phyloP scores from a whole-genome alignment of 768 basidiomycete species.

The Scleroderma bovista region DNA sequence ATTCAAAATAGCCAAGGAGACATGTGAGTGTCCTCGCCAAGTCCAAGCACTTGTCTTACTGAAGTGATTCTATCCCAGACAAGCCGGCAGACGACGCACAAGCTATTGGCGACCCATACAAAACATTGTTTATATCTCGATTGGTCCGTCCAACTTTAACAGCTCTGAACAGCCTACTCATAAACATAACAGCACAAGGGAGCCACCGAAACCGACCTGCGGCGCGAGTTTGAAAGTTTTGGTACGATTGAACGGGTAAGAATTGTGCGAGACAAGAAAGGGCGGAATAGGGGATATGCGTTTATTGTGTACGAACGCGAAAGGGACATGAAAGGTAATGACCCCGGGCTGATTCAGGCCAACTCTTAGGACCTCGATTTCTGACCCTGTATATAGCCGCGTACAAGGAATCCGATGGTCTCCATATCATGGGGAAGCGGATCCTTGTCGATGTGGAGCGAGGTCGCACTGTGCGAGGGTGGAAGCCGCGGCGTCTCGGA shows the following conservation, averaged over 20 bases:
- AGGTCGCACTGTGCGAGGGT: slow-evolving; percentile 94
- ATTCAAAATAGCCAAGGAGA: slow-evolving; percentile 77
- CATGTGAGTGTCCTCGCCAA: slow-evolving; percentile 52
- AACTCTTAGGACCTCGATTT: slow-evolving; percentile 8
- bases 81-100: slow-evolving; percentile 89
- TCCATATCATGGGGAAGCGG: slow-evolving; percentile 93
- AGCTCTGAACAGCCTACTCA: slow-evolving; percentile 3
- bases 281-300: slow-evolving; percentile 85
- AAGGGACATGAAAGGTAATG: slow-evolving; percentile 95
- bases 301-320: slow-evolving; percentile 98
- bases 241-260: slow-evolving; percentile 93
- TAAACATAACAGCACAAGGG: slow-evolving; percentile 66
- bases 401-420: slow-evolving; percentile 97
- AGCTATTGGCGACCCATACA: slow-evolving; percentile 95
- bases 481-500: slow-evolving; percentile 94
- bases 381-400: slow-evolving; percentile 50
- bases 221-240: slow-evolving; percentile 93
- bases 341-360: slow-evolving; percentile 2
- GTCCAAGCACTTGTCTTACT: slow-evolving; percentile 1
- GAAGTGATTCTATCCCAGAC: slow-evolving; percentile 52
- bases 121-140: slow-evolving; percentile 94
- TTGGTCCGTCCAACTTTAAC: slow-evolving; percentile 45
- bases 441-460: slow-evolving; percentile 98
- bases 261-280: slow-evolving; percentile 88
- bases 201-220: slow-evolving; percentile 86